phyloP scores from a whole-genome alignment of 1,139 yeast genomes.

The Debaryomyces singareniensis region DNA sequence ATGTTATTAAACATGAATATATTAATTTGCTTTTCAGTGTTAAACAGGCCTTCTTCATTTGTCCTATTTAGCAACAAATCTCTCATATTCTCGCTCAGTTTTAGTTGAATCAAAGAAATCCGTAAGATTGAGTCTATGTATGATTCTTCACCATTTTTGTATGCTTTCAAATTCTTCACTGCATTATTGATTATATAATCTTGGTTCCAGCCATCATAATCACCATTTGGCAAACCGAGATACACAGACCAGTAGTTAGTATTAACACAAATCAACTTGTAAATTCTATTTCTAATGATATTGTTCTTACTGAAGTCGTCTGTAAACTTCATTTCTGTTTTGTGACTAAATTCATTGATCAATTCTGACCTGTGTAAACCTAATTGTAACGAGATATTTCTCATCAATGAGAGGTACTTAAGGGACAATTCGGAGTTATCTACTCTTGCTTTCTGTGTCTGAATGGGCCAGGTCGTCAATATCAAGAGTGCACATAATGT shows the following conservation, averaged over 20 bases:
- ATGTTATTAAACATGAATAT: conserved; percentile 41
- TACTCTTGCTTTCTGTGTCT: conserved; percentile 20
- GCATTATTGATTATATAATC: conserved; percentile 37
- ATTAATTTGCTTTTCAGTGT: conserved; percentile 26
- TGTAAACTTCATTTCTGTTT: conserved; percentile 31
- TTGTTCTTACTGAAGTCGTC: conserved; percentile 28
- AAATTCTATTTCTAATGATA: conserved; percentile 36
- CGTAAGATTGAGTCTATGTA: conserved; percentile 36
- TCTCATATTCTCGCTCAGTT: conserved; percentile 34
- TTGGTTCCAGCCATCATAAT: conserved; percentile 34
- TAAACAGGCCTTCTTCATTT: conserved; percentile 16
- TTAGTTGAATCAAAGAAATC: conserved; percentile 36
- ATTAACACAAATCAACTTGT: conserved; percentile 38
- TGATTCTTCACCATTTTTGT: conserved; percentile 18
- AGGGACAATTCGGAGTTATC: conserved; percentile 31
- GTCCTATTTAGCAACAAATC: conserved; percentile 17
- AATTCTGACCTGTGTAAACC: conserved; percentile 41
- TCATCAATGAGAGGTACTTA: conserved; percentile 37
- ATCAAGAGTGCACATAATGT: conserved; percentile 34
- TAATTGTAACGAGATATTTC: conserved; percentile 34
- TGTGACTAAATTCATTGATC: conserved; percentile 39
- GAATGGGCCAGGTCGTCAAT: conserved; percentile 46
- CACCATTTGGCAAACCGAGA: conserved; percentile 34
- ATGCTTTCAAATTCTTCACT: conserved; percentile 17
- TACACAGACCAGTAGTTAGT: conserved; percentile 41